Evolutionary conservation across 2,329 filamentous ascomycete species (phyloP).

Genomic region (Periconia digitata): DNA sequence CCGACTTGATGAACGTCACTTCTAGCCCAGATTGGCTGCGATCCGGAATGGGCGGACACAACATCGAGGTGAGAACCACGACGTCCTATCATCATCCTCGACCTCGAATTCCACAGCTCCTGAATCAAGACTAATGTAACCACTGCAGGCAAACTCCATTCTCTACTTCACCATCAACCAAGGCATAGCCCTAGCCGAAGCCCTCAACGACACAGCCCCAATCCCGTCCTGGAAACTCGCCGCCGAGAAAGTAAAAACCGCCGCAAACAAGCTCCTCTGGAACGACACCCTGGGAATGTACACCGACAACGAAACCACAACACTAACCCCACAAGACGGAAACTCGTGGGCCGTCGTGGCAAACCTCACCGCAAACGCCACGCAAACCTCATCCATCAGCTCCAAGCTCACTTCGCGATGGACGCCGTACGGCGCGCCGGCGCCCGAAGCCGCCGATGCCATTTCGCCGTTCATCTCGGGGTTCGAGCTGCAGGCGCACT

Average conservation of each 20-base stretch:
- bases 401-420: slow-evolving; percentile 39
- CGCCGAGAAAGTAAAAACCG: slow-evolving; percentile 46
- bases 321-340: slow-evolving; percentile 53
- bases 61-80: slow-evolving; percentile 41
- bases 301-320: slow-evolving; percentile 56
- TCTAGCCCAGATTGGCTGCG: slow-evolving; percentile 51
- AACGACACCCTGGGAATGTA: slow-evolving; percentile 54
- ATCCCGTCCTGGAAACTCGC: slow-evolving; percentile 45
- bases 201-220: slow-evolving; percentile 48
- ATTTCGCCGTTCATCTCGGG: slow-evolving; percentile 53
- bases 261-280: slow-evolving; percentile 55
- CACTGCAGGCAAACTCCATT: slow-evolving; percentile 46
- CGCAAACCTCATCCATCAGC: slow-evolving; percentile 36
- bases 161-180: slow-evolving; percentile 56
- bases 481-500: slow-evolving; percentile 52
- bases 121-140: not conserved
- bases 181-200: slow-evolving; percentile 54
- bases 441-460: slow-evolving; percentile 49
- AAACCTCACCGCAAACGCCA: slow-evolving; percentile 36
- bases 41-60: slow-evolving; percentile 54
- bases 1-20: slow-evolving; percentile 51
- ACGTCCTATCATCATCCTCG: not conserved
- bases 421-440: slow-evolving; percentile 50
- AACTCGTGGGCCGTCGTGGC: slow-evolving; percentile 47
- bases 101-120: not conserved